Conservation (phyloP, 2,329 filamentous ascomycete genomes). For the Macrophomina tecta region DNA sequence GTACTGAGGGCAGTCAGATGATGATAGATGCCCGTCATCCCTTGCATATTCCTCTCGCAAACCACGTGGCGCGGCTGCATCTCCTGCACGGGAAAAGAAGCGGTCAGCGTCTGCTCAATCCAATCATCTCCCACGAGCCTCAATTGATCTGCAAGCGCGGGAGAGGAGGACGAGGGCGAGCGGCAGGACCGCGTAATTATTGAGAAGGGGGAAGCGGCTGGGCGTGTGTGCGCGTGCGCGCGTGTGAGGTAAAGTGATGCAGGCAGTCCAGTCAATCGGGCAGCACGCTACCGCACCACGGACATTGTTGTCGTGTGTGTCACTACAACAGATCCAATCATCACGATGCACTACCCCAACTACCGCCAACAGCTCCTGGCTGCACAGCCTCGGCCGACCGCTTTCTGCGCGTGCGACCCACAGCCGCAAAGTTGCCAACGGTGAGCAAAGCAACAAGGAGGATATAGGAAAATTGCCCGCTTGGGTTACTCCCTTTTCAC, state of each 20-base stretch:
- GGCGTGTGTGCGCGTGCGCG: no score
- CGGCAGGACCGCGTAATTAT: not conserved
- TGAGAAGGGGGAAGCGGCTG: not conserved
- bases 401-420: no score
- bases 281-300: not conserved
- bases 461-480: not conserved
- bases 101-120: not conserved
- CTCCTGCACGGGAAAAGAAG: not conserved
- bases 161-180: no score
- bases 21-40: not conserved
- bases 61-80: not conserved
- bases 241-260: not conserved
- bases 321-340: slow-evolving; percentile 7
- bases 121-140: not conserved
- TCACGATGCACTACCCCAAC: slow-evolving; percentile 6
- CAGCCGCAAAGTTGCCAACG: not conserved
- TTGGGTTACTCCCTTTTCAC: not conserved
- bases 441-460: not conserved
- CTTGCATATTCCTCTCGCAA: not conserved
- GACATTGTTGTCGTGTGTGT: not conserved
- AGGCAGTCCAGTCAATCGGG: not conserved
- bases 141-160: not conserved
- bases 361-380: no score
- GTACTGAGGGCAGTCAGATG: slow-evolving; percentile 7
- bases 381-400: no score